Evolutionary conservation across 2,329 filamentous ascomycete genomes (phyloP).

Genomic region (Lachnellula hyalina): DNA sequence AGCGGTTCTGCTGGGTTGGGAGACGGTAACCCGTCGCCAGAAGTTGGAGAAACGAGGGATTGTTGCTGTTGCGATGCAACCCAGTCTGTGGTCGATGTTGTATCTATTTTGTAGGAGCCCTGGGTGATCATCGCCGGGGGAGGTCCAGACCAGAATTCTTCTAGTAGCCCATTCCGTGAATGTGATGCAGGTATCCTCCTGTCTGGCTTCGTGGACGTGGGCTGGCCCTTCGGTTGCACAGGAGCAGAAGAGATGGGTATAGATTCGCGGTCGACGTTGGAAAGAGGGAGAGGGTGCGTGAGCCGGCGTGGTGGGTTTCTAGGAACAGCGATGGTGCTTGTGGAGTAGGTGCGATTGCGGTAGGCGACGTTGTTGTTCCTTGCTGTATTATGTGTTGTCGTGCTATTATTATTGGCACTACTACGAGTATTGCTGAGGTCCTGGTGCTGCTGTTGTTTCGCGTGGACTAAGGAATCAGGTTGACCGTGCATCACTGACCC

Average conservation of each 20-base stretch:
- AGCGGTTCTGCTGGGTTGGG: slow-evolving; percentile 10
- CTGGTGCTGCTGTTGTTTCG: neutral
- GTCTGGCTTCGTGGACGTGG: neutral
- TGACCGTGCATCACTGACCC: too few species aligned
- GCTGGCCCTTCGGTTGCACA: neutral
- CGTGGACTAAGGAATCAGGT: too few species aligned
- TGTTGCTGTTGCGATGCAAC: slow-evolving; percentile 21
- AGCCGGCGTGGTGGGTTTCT: neutral
- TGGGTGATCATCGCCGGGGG: slow-evolving; percentile 26
- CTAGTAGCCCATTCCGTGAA: slow-evolving; percentile 12
- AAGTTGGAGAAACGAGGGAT: slow-evolving; percentile 12
- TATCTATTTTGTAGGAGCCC: slow-evolving; percentile 18
- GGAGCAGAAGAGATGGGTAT: neutral
- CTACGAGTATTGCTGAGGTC: too few species aligned
- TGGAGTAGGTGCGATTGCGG: neutral
- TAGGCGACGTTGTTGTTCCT: too few species aligned
- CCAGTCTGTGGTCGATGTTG: slow-evolving; percentile 25
- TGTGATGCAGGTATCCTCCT: slow-evolving; percentile 5
- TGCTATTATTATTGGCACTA: too few species aligned
- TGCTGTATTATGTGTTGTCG: too few species aligned
- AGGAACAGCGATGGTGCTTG: neutral
- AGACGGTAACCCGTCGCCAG: slow-evolving; percentile 6
- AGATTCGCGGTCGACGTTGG: neutral
- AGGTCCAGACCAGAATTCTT: slow-evolving; percentile 15
- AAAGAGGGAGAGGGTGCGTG: neutral